Evolutionary conservation across 495 filamentous ascomycete species (phyloP).

Genomic region (Hypoxylon crocopeplum): DNA sequence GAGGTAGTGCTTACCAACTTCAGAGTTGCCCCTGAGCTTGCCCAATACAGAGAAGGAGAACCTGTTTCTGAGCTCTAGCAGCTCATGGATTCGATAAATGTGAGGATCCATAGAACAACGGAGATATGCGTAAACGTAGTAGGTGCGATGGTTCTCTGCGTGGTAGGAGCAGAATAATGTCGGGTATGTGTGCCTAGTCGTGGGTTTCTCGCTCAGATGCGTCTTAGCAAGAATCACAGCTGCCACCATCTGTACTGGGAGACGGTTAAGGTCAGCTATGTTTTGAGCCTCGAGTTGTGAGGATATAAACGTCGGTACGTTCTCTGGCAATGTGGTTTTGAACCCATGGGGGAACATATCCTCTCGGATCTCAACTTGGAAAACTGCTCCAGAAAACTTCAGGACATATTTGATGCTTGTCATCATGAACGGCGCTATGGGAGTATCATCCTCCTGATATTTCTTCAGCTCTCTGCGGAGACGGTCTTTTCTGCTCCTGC

Average conservation of each 20-base stretch:
- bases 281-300: constrained; percentile 50
- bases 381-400: too few species aligned
- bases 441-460: too few species aligned
- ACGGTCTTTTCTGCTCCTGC: too few species aligned
- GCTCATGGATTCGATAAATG: constrained; percentile 47
- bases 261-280: too few species aligned
- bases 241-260: constrained; percentile 30
- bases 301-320: constrained; percentile 33
- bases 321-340: neutral
- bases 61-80: constrained; percentile 40
- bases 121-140: constrained; percentile 45
- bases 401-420: too few species aligned
- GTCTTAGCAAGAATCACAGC: constrained; percentile 33
- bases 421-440: too few species aligned
- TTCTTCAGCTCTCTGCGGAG: too few species aligned
- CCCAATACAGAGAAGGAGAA: constrained; percentile 5
- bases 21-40: constrained; percentile 38
- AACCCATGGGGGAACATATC: too few species aligned
- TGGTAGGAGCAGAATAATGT: constrained; percentile 44
- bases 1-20: constrained; percentile 41
- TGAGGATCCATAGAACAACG: constrained; percentile 42
- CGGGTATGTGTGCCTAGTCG: constrained; percentile 8
- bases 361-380: too few species aligned
- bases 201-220: neutral
- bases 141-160: constrained; percentile 32